Conservation (phyloP, 192 early-diverging fungal genomes). For the Coemansia pectinata region DNA sequence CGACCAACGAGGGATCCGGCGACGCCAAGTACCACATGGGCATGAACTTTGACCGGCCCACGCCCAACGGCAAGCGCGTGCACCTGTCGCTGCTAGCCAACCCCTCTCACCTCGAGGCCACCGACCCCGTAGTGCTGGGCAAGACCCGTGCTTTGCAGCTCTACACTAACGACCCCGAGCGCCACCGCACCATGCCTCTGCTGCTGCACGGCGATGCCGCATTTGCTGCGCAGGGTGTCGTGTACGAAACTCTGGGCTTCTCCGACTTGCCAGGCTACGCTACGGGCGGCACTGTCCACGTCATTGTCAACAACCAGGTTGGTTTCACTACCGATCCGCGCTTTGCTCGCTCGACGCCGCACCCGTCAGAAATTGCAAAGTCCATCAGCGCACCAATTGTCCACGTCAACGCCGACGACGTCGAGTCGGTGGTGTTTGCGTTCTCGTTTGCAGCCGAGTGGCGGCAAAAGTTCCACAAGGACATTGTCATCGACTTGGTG, state of each 20-base stretch:
- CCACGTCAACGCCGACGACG: conserved; percentile 98
- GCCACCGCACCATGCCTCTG: conserved; percentile 85
- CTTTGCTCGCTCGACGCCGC: conserved; percentile 90
- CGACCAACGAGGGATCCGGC: conserved; percentile 92
- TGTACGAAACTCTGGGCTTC: conserved; percentile 97
- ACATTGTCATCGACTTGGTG: conserved; percentile 95
- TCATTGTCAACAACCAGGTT: conserved; percentile 99
- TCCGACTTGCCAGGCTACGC: conserved; percentile 93
- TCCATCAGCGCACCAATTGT: conserved; percentile 95
- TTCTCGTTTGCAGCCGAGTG: conserved; percentile 95
- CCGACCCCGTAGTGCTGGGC: conserved; percentile 96
- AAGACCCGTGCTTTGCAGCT: conserved; percentile 96
- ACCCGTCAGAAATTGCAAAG: conserved; percentile 98
- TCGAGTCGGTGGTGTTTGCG: conserved; percentile 93
- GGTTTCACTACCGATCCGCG: conserved; percentile 99
- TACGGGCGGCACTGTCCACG: conserved; percentile 96
- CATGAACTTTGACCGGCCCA: conserved; percentile 95
- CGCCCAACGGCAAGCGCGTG: conserved; percentile 95
- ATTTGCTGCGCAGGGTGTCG: conserved; percentile 96
- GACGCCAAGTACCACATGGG: conserved; percentile 95
- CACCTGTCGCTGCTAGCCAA: conserved; percentile 97
- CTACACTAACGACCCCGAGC: conserved; percentile 85
- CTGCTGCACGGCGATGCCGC: conserved; percentile 98
- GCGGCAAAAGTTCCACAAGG: conserved; percentile 93
- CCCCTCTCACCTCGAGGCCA: conserved; percentile 98